These are phyloP conservation scores for Tagetes erecta DNA, from an alignment of 129 eudicot species.

Conservation along the genomic window DNA sequence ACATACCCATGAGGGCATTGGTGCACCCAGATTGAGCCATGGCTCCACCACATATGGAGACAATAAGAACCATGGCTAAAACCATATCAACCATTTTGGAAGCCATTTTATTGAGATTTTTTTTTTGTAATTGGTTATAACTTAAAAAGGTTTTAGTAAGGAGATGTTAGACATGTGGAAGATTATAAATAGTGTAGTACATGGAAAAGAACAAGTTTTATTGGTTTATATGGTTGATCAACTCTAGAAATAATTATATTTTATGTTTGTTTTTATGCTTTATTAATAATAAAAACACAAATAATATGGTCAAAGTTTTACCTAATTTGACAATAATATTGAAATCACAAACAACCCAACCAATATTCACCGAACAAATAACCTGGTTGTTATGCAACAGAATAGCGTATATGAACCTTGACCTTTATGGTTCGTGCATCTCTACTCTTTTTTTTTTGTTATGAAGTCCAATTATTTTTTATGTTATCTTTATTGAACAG, in stretches of 20 bases:
- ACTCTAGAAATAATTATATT: constrained; percentile 19
- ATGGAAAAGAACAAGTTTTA: constrained; percentile 30
- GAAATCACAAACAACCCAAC: not conserved
- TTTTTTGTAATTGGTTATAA: not conserved
- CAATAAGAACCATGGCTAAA: constrained; percentile 39
- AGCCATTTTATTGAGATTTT: constrained; percentile 32
- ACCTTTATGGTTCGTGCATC: too few relatives aligned
- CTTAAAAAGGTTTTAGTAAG: constrained; percentile 6
- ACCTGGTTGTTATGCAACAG: too few relatives aligned
- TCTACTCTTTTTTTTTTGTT: too few relatives aligned
- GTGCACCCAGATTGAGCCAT: constrained; percentile 79
- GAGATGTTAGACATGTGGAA: not conserved
- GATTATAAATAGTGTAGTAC: not conserved
- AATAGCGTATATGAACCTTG: too few relatives aligned
- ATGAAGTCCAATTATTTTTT: too few relatives aligned
- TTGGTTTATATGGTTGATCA: constrained; percentile 49
- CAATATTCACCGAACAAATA: too few relatives aligned
- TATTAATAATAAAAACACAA: not conserved
- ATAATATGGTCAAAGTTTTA: not conserved
- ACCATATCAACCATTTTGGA: constrained; percentile 23
- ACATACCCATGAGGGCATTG: constrained; percentile 55
- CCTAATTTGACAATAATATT: not conserved
- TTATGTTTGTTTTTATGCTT: not conserved
- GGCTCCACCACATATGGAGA: constrained; percentile 42
- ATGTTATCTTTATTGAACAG: too few relatives aligned